Evolutionary conservation across 768 basidiomycete genomes (phyloP).

Genomic region (Tephrocybe sp.): DNA sequence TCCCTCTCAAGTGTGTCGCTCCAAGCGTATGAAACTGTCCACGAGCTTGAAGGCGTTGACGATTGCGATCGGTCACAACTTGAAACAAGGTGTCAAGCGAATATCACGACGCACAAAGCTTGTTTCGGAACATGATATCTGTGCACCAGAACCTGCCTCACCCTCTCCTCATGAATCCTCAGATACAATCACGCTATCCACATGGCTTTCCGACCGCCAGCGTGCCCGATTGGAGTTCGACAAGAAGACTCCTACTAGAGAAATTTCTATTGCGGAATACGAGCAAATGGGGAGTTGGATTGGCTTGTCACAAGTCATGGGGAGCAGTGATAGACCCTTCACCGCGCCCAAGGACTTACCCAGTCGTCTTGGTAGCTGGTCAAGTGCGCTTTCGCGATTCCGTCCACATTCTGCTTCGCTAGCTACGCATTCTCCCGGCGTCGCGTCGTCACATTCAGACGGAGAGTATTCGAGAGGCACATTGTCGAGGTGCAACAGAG

Average conservation of each 20-base stretch:
- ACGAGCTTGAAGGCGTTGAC: constrained; percentile 31
- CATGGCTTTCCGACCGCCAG: constrained; percentile 42
- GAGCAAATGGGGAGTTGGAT: constrained; percentile 51
- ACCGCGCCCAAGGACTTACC: neutral
- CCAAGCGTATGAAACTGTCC: constrained; percentile 24
- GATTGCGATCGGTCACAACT: constrained; percentile 24
- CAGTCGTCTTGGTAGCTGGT: neutral
- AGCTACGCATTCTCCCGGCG: neutral
- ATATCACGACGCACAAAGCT: constrained; percentile 21
- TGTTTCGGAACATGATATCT: neutral
- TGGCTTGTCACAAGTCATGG: constrained; percentile 20
- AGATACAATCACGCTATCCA: constrained; percentile 22
- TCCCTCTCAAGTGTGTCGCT: constrained; percentile 11
- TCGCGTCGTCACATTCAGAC: neutral
- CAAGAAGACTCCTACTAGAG: constrained; percentile 20
- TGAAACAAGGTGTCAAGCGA: constrained; percentile 22
- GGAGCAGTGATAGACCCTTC: neutral
- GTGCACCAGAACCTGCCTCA: too few species aligned
- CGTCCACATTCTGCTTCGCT: neutral
- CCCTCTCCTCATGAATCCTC: constrained; percentile 24
- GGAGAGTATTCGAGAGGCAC: neutral
- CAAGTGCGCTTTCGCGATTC: neutral
- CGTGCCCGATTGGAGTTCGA: constrained; percentile 26
- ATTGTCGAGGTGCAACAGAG: constrained; percentile 17
- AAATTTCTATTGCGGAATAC: constrained; percentile 47